Base-by-base conservation (phyloP, 2,329 filamentous ascomycete species). In the Phyllosticta paracitricarpa region DNA sequence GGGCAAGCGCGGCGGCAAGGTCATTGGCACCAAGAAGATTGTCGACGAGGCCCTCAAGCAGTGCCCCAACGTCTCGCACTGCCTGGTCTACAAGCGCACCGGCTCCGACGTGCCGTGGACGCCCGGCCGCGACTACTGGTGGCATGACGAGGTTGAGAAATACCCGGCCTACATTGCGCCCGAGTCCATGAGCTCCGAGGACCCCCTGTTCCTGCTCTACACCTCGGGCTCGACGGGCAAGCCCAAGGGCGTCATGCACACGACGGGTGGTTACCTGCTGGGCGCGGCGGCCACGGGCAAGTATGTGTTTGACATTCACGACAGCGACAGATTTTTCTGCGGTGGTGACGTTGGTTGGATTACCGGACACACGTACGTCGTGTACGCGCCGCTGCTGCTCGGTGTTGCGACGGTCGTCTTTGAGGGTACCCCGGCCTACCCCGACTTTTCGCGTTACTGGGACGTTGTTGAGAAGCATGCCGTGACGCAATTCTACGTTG, bases 281-380 rank as follows among this genome's bases (percentile, higher is more conserved):
- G 94, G 94, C 63, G 92, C 92, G 58, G 93, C 94, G 35, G 83
- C 88, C 69, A 99, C 94, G 12, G 93, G 92, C 65, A 99, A 97
- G 78, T 97, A 99, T 75, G 93, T 97, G 64, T 99, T 99, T 73
- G 94, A 99, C 74, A 95, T 99, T 65, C 94, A 99, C 75, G 88
- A 92, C 65, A 86, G 89, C 59, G 94, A 99, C 75, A 85, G 84
- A 65, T 97, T 94, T 83, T 97, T 97, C 83, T 99, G 94, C 69
- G 94, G 92, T 75, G 94, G 94, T 74, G 94, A 99, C 71, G 93
- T 99, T 53, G 94, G 94, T 66, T 99, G 94, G 94, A 97, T 99
- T 73, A 99, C 94, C 30, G 94, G 94, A 19, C 94, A 99, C 79
- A 96, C 94, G 25, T 99, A 99, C 70, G 93, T 97, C 61, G 93